A percentile compares a stretch with the other conserved stretches of the same genome.
These are phyloP conservation scores for Colletotrichum agaves DNA, from an alignment of 2,329 filamentous ascomycete genomes.

Conservation along the genomic window DNA sequence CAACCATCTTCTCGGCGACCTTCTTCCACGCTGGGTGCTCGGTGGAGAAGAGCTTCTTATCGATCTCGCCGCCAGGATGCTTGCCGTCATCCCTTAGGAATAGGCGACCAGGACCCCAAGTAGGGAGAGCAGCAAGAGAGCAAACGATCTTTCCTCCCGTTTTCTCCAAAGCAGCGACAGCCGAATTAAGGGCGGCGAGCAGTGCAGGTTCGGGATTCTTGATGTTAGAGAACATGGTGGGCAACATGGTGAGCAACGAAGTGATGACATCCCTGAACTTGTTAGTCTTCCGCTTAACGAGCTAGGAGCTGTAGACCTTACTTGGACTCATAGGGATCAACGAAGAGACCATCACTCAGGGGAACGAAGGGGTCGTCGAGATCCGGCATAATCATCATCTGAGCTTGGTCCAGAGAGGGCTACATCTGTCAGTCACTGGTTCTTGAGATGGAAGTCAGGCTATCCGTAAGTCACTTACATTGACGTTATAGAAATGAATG, in stretches of 20 bases:
- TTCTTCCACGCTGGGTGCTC: conserved; percentile 92
- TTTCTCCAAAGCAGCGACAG: conserved; percentile 81
- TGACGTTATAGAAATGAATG: conserved; percentile 97
- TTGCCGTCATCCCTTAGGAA: conserved; percentile 91
- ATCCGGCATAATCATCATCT: conserved; percentile 99
- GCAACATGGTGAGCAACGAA: conserved; percentile 84
- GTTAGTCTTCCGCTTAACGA: conserved; percentile 41
- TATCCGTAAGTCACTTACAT: conserved; percentile 62
- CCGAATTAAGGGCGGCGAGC: conserved; percentile 84
- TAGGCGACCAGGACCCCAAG: conserved; percentile 87
- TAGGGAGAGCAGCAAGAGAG: conserved; percentile 87
- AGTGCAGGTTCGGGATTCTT: conserved; percentile 93
- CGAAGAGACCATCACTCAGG: conserved; percentile 90
- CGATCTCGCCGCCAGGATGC: conserved; percentile 84
- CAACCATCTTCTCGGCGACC: conserved; percentile 86
- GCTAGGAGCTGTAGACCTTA: conserved; percentile 47
- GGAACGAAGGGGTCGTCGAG: conserved; percentile 97
- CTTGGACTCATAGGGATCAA: conserved; percentile 92
- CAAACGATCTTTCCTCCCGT: conserved; percentile 95
- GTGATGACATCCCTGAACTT: conserved; percentile 75
- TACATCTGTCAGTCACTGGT: conserved; percentile 45
- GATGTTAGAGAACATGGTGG: conserved; percentile 84
- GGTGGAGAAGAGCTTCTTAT: conserved; percentile 91
- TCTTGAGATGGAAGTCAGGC: background rate
- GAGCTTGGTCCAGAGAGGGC: conserved; percentile 83